Base-by-base conservation (phyloP, 306 rosid genomes). In the Citrullus colocynthis region DNA sequence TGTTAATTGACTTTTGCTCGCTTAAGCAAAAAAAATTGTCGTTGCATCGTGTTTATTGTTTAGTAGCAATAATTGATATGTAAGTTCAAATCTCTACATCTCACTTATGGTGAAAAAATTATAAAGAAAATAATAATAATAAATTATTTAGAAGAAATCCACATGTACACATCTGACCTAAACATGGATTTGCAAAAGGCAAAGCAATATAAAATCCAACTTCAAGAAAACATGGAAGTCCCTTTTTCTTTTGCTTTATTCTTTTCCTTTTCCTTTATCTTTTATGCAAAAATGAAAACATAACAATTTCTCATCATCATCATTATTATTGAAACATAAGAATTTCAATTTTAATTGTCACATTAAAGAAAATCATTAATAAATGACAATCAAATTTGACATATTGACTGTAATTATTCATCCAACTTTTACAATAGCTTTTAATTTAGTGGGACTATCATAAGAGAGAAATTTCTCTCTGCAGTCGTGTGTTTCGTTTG, bases 311-410 rank as follows among this genome's bases (percentile, higher is more conserved):
- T 0, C 54, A 48, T 48, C 13, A 48, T 48, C 13, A 48, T 48
- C 4, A 2, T 48, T 4, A 13, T 48, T 39, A 39, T 39, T 39
- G 11, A 45, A 48, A 48, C 44, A 15, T 34, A 4, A 14, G 44
- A 63, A 63, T 15, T 15, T 34, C 0, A 34, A 63, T 66, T 66
- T 42, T 5, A 42, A 69, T 69, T 66, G 49, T 44, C 54, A 66
- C 73, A 65, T 52, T 37, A 39, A 66, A 66, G 20, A 65, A 42
- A 69, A 69, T 69, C 75, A 44, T 69, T 44, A 69, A 69, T 69
- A 41, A 69, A 69, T 69, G 37, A 69, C 37, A n/a, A 69, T 18
- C 17, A 17, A 37, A 66, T 66, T 65, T 39, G 24, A 64, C 36
- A 24, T 64, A 64, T 64, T 64, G 71, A 64, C 71, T 3, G 0